Evolutionary conservation across 257 asterid genomes (phyloP).

Genomic region (Solanum lycopersicoides): DNA sequence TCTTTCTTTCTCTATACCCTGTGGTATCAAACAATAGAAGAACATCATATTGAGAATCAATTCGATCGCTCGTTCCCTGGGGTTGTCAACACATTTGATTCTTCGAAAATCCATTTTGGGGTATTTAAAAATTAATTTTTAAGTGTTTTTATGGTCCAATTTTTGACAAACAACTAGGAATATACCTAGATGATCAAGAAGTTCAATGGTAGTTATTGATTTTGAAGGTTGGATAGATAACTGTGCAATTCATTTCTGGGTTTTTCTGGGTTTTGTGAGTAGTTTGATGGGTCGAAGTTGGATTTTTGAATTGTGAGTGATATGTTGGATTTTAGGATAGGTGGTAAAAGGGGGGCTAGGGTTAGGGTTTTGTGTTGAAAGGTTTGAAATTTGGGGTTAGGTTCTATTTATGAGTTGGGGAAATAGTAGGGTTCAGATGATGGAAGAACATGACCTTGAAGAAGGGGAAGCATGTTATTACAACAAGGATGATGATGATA

Average conservation of each 20-base stretch:
- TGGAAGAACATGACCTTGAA: slow-evolving; percentile 64
- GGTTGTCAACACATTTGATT: slow-evolving; percentile 15
- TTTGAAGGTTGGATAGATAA: slow-evolving; percentile 13
- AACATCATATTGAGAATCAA: slow-evolving; percentile 28
- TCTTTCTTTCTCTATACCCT: slow-evolving; percentile 10
- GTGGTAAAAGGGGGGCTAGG: slow-evolving; percentile 36
- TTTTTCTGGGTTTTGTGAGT: slow-evolving; percentile 32
- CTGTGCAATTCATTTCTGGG: slow-evolving; percentile 24
- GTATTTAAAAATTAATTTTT: not conserved
- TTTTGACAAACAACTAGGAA: not conserved
- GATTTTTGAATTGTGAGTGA: slow-evolving; percentile 24
- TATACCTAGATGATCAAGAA: slow-evolving; percentile 50
- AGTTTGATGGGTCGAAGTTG: slow-evolving; percentile 23
- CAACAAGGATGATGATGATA: slow-evolving; percentile 47
- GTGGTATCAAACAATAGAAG: slow-evolving; percentile 9
- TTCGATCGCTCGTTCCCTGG: slow-evolving; percentile 28
- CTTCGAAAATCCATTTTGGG: not conserved
- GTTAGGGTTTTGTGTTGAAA: slow-evolving; percentile 26
- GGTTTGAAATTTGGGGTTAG: slow-evolving; percentile 22
- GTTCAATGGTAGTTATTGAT: slow-evolving; percentile 38
- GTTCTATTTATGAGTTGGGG: not conserved
- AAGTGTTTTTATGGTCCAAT: not conserved
- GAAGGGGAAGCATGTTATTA: slow-evolving; percentile 69
- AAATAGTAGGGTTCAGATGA: slow-evolving; percentile 23
- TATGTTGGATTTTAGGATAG: slow-evolving; percentile 82